A percentile compares a stretch with the other conserved stretches of the same genome.
Conservation (phyloP, 2,329 filamentous ascomycete genomes). For the Penicillium sp. region DNA sequence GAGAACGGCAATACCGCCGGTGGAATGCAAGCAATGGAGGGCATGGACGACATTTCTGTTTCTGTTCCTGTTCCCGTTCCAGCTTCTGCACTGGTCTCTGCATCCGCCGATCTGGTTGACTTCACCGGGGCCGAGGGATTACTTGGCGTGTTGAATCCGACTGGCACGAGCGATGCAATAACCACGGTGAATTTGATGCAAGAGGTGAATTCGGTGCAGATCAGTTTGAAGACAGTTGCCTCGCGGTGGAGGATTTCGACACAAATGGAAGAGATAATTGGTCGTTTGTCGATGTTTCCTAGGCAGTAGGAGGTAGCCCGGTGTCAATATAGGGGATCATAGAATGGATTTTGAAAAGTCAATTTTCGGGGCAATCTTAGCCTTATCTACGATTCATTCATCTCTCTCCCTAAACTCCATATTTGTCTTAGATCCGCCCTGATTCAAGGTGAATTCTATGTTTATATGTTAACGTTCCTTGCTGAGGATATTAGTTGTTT, state of each 20-base stretch:
- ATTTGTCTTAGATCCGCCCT: too few species aligned
- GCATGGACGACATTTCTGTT: too few species aligned
- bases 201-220: neutral
- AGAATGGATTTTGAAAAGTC: too few species aligned
- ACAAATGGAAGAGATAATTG: neutral
- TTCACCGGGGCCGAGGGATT: neutral
- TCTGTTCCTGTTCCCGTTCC: too few species aligned
- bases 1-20: neutral
- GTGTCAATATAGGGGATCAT: too few species aligned
- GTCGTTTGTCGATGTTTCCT: neutral
- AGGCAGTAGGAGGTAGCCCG: neutral
- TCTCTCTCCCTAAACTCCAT: too few species aligned
- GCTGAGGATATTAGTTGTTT: too few species aligned
- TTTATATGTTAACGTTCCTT: too few species aligned
- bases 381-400: too few species aligned
- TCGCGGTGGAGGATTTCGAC: neutral
- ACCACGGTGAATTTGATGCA: neutral
- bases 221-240: neutral
- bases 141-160: neutral
- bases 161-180: neutral
- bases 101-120: neutral
- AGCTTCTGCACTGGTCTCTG: neutral
- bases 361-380: too few species aligned
- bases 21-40: neutral
- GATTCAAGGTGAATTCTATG: too few species aligned